Evolutionary conservation across 2,329 filamentous ascomycete genomes (phyloP).

Genomic region (Parasarocladium wereldwijsianum): DNA sequence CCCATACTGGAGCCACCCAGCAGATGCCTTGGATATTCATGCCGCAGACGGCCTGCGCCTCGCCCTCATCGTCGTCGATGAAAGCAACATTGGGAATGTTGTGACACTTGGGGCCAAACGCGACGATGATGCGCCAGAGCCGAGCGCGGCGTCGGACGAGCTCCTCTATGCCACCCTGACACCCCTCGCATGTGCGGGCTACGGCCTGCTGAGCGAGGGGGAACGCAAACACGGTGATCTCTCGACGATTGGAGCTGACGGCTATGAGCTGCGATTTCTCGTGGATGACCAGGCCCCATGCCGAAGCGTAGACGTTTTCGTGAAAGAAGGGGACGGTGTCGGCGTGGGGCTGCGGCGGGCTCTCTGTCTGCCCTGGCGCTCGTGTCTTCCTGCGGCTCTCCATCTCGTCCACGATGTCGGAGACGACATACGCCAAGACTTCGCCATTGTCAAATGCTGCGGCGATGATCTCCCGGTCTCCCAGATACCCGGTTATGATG

Average conservation of each 20-base stretch:
- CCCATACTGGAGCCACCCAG: slow-evolving; percentile 41
- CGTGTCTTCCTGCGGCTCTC: slow-evolving; percentile 2
- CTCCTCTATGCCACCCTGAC: slow-evolving; percentile 10
- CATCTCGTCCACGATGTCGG: slow-evolving; percentile 31
- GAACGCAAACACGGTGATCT: slow-evolving; percentile 38
- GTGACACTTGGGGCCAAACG: slow-evolving; percentile 20
- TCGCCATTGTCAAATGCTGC: slow-evolving; percentile 63
- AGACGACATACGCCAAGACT: slow-evolving; percentile 54
- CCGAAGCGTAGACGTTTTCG: slow-evolving; percentile 61
- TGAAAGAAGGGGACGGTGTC: slow-evolving; percentile 46
- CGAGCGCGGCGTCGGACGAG: slow-evolving; percentile 25
- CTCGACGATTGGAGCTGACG: slow-evolving; percentile 59
- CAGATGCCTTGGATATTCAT: slow-evolving; percentile 32
- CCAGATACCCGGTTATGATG: slow-evolving; percentile 53
- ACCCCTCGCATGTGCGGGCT: slow-evolving; percentile 2
- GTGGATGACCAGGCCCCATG: slow-evolving; percentile 84
- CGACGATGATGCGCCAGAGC: slow-evolving; percentile 35
- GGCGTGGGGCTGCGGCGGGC: slow-evolving; percentile 8
- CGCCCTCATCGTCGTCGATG: slow-evolving; percentile 26
- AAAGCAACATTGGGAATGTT: slow-evolving; percentile 43
- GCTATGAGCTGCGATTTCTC: slow-evolving; percentile 71
- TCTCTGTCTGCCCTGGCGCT: slow-evolving; percentile 5
- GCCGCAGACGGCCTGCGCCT: slow-evolving; percentile 34
- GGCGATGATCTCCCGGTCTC: slow-evolving; percentile 53
- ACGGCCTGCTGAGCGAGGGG: slow-evolving; percentile 15